These are phyloP conservation scores for Metschnikowia reukaufii DNA, from an alignment of 805 yeast species.

Conservation along the genomic window DNA sequence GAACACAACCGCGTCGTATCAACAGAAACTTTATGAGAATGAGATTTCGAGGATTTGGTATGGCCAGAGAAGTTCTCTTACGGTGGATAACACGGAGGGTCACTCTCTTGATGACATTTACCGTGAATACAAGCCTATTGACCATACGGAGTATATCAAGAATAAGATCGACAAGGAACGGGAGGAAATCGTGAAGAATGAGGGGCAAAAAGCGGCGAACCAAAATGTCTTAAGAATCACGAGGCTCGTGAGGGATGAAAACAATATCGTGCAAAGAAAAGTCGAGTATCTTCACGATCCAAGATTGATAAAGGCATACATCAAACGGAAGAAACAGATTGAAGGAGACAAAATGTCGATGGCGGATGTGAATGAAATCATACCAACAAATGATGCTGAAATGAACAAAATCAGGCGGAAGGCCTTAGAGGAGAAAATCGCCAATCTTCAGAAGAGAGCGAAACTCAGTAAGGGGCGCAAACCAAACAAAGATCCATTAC, in stretches of 20 bases:
- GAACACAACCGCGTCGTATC: slow-evolving; percentile 48
- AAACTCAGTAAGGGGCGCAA: slow-evolving; percentile 47
- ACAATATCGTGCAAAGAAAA: slow-evolving; percentile 81
- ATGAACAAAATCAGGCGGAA: slow-evolving; percentile 74
- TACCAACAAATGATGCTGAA: slow-evolving; percentile 81
- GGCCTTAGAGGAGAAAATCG: slow-evolving; percentile 78
- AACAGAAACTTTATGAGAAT: slow-evolving; percentile 88
- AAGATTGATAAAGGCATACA: slow-evolving; percentile 79
- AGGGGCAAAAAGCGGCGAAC: slow-evolving; percentile 25
- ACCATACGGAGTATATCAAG: slow-evolving; percentile 33
- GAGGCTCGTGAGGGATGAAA: slow-evolving; percentile 76
- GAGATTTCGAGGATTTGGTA: slow-evolving; percentile 91
- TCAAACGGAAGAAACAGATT: slow-evolving; percentile 65
- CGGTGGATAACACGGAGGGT: slow-evolving; percentile 35
- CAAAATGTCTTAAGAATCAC: slow-evolving; percentile 51
- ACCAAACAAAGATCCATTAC: slow-evolving; percentile 33
- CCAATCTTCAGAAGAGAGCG: slow-evolving; percentile 74
- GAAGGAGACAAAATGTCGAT: slow-evolving; percentile 55
- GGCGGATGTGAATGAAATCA: slow-evolving; percentile 68
- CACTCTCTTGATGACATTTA: slow-evolving; percentile 39
- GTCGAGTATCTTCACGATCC: slow-evolving; percentile 82
- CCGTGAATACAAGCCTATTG: slow-evolving; percentile 38
- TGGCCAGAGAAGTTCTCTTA: slow-evolving; percentile 65
- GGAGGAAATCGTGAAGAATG: slow-evolving; percentile 31
- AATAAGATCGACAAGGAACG: slow-evolving; percentile 36